These are phyloP conservation scores for Pyrus bretschneideri DNA, from an alignment of 306 rosid genomes.

Conservation along the genomic window DNA sequence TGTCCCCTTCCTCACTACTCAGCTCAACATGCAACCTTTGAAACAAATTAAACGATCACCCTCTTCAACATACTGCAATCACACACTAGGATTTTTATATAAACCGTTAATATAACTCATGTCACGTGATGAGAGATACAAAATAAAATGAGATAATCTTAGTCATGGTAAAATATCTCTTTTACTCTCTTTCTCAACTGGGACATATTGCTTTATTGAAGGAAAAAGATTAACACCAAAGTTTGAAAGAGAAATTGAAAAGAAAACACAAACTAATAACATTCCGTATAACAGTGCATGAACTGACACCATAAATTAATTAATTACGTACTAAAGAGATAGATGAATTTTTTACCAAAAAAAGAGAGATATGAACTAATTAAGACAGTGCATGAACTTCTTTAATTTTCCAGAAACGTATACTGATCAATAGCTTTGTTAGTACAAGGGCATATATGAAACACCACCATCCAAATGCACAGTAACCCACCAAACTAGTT, in stretches of 20 bases:
- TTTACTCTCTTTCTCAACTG: neutral
- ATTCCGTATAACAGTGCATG: no score
- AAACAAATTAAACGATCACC: neutral
- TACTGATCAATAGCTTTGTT: neutral
- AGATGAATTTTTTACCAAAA: no score
- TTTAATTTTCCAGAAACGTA: neutral
- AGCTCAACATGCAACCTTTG: neutral
- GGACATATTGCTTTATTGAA: neutral
- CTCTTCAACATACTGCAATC: neutral
- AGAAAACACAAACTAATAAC: neutral
- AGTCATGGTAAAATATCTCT: neutral
- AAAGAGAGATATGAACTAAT: neutral
- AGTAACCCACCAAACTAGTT: neutral
- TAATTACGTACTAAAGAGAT: neutral
- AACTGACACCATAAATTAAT: no score
- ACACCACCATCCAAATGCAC: neutral
- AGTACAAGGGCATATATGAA: neutral
- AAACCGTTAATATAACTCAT: neutral
- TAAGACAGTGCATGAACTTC: neutral
- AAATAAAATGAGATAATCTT: neutral
- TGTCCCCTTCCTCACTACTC: neutral
- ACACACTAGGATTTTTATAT: no score
- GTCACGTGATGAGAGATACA: no score
- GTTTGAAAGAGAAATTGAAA: neutral
- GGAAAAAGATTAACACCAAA: neutral